These are phyloP conservation scores for Paragyromitra xinjiangensis DNA, from an alignment of 495 filamentous ascomycete species.

Conservation along the genomic window DNA sequence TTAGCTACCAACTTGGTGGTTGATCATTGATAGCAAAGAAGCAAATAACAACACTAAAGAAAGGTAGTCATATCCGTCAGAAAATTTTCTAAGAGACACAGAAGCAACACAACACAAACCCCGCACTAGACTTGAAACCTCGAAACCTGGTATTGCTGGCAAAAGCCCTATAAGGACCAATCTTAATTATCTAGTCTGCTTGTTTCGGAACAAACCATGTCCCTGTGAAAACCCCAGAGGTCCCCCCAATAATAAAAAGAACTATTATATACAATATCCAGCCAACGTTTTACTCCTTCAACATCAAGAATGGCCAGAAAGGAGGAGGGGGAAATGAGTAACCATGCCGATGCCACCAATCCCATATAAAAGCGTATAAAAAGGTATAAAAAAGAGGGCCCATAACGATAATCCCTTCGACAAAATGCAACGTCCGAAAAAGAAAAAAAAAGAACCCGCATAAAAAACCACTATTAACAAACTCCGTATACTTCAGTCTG, in stretches of 20 bases:
- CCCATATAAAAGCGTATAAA: slow-evolving; percentile 15
- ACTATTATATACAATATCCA: slow-evolving; percentile 32
- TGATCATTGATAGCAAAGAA: slow-evolving; percentile 13
- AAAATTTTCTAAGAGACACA: background rate
- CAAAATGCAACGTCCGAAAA: slow-evolving; percentile 10
- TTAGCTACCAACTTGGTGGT: background rate
- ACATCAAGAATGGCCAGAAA: slow-evolving; percentile 3
- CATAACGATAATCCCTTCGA: slow-evolving; percentile 4
- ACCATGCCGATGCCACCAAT: slow-evolving; percentile 33
- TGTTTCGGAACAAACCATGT: background rate
- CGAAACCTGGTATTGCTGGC: background rate
- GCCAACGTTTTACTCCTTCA: slow-evolving; percentile 2
- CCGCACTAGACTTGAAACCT: background rate
- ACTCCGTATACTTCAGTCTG: slow-evolving; percentile 6
- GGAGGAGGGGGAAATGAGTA: slow-evolving; percentile 1
- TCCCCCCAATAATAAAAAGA: slow-evolving; percentile 1
- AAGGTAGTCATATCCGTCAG: background rate
- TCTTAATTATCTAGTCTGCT: background rate
- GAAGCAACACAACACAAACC: background rate
- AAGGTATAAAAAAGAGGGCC: background rate
- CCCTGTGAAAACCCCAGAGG: slow-evolving; percentile 16
- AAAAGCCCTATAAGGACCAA: background rate
- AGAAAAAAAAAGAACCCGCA: background rate
- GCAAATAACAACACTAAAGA: background rate
- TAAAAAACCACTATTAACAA: slow-evolving; percentile 42